Percentiles rank a stretch among this genome's conserved stretches.
phyloP scores from a whole-genome alignment of 805 yeast genomes.

The Saccharomyces paradoxus region DNA sequence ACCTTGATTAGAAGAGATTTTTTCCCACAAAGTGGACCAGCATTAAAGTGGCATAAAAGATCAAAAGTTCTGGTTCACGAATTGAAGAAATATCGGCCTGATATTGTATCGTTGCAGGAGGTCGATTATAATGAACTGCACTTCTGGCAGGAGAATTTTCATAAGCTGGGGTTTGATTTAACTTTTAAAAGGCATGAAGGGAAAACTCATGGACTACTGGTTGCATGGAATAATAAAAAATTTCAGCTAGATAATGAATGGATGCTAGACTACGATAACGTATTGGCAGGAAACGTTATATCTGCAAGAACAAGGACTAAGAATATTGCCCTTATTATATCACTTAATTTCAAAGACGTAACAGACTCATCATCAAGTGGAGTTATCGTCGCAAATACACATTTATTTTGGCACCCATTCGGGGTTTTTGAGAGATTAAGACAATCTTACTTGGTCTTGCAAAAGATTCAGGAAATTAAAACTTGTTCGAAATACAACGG shows the following conservation, averaged over 20 bases:
- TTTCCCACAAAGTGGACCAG: slow-evolving; percentile 72
- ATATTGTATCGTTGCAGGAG: slow-evolving; percentile 76
- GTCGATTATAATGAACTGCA: slow-evolving; percentile 60
- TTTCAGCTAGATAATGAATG: slow-evolving; percentile 43
- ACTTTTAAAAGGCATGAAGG: slow-evolving; percentile 47
- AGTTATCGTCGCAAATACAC: slow-evolving; percentile 74
- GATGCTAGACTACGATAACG: slow-evolving; percentile 53
- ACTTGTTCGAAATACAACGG: slow-evolving; percentile 28
- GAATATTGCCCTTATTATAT: slow-evolving; percentile 59
- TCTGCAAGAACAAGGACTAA: slow-evolving; percentile 51
- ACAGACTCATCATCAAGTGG: slow-evolving; percentile 31
- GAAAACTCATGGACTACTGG: slow-evolving; percentile 74
- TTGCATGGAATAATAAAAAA: slow-evolving; percentile 44
- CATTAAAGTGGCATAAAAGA: slow-evolving; percentile 69
- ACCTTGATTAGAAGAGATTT: slow-evolving; percentile 65
- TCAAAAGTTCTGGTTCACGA: slow-evolving; percentile 58
- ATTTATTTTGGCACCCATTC: slow-evolving; percentile 90
- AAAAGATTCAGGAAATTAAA: slow-evolving; percentile 44
- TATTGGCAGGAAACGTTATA: slow-evolving; percentile 36
- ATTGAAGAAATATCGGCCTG: slow-evolving; percentile 56
- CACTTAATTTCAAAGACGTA: slow-evolving; percentile 25
- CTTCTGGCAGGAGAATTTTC: slow-evolving; percentile 54
- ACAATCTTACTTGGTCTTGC: slow-evolving; percentile 59
- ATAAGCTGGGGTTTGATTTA: slow-evolving; percentile 43
- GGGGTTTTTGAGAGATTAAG: slow-evolving; percentile 85